phyloP scores from a whole-genome alignment of 1,284 basidiomycete genomes.

The Sutorius eximius region DNA sequence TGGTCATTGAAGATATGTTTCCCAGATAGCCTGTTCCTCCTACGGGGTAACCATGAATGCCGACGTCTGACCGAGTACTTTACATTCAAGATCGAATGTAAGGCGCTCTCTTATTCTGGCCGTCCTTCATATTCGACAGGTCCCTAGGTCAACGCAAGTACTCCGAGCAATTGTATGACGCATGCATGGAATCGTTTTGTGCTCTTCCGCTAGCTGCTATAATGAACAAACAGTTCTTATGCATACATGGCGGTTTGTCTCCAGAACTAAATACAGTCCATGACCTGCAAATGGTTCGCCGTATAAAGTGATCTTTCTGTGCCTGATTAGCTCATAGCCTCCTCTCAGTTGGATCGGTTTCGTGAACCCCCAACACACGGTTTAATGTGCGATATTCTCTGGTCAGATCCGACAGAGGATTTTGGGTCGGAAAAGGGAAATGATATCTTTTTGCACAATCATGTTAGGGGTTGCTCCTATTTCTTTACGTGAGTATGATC shows the following conservation, averaged over 20 bases:
- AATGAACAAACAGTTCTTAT: slow-evolving; percentile 97
- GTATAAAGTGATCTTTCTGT: not conserved
- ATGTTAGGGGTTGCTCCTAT: slow-evolving; percentile 90
- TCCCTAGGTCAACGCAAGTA: slow-evolving; percentile 85
- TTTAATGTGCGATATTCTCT: slow-evolving; percentile 93
- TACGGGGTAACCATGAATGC: slow-evolving; percentile 92
- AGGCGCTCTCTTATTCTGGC: not conserved
- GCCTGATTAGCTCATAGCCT: not conserved
- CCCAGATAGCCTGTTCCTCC: slow-evolving; percentile 83
- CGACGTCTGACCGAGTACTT: slow-evolving; percentile 86
- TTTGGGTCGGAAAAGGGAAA: slow-evolving; percentile 88
- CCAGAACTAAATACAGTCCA: slow-evolving; percentile 90
- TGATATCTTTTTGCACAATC: slow-evolving; percentile 88
- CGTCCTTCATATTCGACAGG: slow-evolving; percentile 27
- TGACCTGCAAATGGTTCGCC: slow-evolving; percentile 43
- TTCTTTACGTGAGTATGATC: slow-evolving; percentile 79
- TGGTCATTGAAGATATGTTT: slow-evolving; percentile 92
- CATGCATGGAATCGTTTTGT: slow-evolving; percentile 92
- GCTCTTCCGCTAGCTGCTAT: slow-evolving; percentile 87
- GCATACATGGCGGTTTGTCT: slow-evolving; percentile 90
- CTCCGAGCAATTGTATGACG: slow-evolving; percentile 85
- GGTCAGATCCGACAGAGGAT: slow-evolving; percentile 94
- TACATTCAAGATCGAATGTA: slow-evolving; percentile 88
- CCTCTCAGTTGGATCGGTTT: slow-evolving; percentile 81
- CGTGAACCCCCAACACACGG: slow-evolving; percentile 92